phyloP scores from a whole-genome alignment of 2,329 filamentous ascomycete species.

The Phyllosticta ampelicida region DNA sequence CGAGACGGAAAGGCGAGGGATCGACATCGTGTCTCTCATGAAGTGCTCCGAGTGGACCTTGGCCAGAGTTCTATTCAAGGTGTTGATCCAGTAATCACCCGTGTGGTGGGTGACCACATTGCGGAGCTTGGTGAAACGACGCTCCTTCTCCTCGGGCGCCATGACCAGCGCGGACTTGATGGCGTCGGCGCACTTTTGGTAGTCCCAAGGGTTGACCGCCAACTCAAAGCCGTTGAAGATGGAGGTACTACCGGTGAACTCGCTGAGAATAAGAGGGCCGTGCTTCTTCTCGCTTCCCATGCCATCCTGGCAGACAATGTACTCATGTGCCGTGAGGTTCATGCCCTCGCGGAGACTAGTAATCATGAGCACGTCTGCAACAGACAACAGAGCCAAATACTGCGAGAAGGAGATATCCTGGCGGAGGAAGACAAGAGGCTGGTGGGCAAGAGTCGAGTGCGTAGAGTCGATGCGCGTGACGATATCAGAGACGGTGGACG shows the following conservation, averaged over 20 bases:
- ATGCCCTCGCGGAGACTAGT: constrained; percentile 93
- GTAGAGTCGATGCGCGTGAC: constrained; percentile 88
- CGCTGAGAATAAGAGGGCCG: constrained; percentile 81
- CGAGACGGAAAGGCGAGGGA: constrained; percentile 69
- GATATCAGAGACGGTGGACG: constrained; percentile 84
- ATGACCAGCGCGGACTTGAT: constrained; percentile 79
- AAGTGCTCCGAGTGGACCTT: constrained; percentile 76
- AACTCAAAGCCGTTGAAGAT: constrained; percentile 74
- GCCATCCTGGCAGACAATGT: constrained; percentile 85
- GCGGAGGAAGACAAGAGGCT: constrained; percentile 85
- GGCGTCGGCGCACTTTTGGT: constrained; percentile 74
- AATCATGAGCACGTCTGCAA: constrained; percentile 88
- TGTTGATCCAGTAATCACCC: constrained; percentile 75
- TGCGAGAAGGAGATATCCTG: constrained; percentile 90
- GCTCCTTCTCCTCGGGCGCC: constrained; percentile 59
- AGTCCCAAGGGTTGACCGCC: constrained; percentile 92
- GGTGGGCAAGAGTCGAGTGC: constrained; percentile 82
- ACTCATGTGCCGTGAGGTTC: constrained; percentile 94
- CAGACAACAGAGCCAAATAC: constrained; percentile 81
- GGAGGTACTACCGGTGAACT: constrained; percentile 86
- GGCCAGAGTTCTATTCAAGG: constrained; percentile 59
- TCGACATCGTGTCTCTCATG: constrained; percentile 70
- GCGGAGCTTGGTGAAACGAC: constrained; percentile 64
- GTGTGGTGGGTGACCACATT: constrained; percentile 69
- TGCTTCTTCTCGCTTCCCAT: constrained; percentile 62